A percentile compares a stretch with the other conserved stretches of the same genome.
Conservation (phyloP, 2,329 filamentous ascomycete genomes). For the Penicillium sp. region DNA sequence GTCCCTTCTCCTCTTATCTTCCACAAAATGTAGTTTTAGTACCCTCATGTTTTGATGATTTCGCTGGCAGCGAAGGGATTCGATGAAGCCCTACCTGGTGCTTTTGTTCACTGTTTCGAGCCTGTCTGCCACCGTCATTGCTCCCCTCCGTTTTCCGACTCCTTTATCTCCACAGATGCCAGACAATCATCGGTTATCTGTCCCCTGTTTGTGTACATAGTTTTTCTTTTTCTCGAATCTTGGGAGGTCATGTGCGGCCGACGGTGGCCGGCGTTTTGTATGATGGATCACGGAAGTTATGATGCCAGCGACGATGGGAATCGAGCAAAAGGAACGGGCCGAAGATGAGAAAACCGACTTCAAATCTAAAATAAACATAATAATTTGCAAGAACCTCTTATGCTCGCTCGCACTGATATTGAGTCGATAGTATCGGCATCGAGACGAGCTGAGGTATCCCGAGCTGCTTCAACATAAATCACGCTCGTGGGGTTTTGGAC, state of each 20-base stretch:
- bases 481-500: conserved; percentile 25
- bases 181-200: conserved; percentile 7
- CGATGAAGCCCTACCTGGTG: conserved; percentile 10
- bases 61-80: conserved; percentile 17
- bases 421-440: neutral
- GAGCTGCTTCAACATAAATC: conserved; percentile 4
- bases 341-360: conserved; percentile 24
- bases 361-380: conserved; percentile 30
- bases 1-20: conserved; percentile 18
- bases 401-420: conserved; percentile 8
- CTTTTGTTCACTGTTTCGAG: conserved; percentile 9
- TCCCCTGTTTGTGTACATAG: conserved; percentile 38
- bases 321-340: conserved; percentile 10
- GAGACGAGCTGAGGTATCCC: neutral
- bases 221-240: conserved; percentile 18
- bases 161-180: conserved; percentile 11
- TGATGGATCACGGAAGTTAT: conserved; percentile 37
- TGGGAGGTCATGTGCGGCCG: conserved; percentile 12
- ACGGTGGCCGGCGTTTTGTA: conserved; percentile 17
- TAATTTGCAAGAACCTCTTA: conserved; percentile 19
- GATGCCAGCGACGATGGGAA: conserved; percentile 31
- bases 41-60: conserved; percentile 22
- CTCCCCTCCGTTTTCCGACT: conserved; percentile 6
- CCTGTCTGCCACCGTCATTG: no score
- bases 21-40: conserved; percentile 32